A percentile compares a stretch with the other conserved stretches of the same genome.
These are phyloP conservation scores for Mikania micrantha DNA, from an alignment of 129 eudicot genomes.

Conservation along the genomic window DNA sequence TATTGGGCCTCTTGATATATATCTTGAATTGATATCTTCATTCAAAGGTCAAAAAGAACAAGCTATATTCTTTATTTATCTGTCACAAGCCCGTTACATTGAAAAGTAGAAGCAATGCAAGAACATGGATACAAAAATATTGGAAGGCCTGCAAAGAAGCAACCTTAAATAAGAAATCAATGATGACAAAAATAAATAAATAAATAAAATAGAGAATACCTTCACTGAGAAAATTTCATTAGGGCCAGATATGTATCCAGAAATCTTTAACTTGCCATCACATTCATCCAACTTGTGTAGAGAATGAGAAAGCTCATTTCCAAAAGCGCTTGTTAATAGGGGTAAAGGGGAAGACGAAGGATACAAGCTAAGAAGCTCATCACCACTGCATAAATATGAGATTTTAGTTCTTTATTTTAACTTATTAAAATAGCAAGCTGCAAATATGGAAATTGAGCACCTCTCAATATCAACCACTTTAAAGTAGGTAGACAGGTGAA, in stretches of 20 bases:
- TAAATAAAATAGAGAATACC: slow-evolving; percentile 36
- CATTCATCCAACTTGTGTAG: slow-evolving; percentile 43
- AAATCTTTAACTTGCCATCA: slow-evolving; percentile 55
- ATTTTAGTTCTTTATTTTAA: not conserved
- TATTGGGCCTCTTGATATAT: slow-evolving; percentile 66
- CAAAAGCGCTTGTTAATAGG: slow-evolving; percentile 54
- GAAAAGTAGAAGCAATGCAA: slow-evolving; percentile 2
- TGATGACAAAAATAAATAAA: slow-evolving; percentile 1
- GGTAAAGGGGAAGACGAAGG: slow-evolving; percentile 75
- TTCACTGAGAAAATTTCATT: slow-evolving; percentile 38
- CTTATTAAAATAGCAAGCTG: not conserved
- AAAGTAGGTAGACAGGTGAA: slow-evolving; percentile 60
- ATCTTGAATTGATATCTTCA: slow-evolving; percentile 84
- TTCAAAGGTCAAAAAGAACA: slow-evolving; percentile 35
- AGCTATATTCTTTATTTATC: slow-evolving; percentile 1
- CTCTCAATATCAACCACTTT: slow-evolving; percentile 64
- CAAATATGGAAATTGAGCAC: slow-evolving; percentile 26
- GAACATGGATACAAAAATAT: slow-evolving; percentile 77
- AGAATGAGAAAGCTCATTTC: slow-evolving; percentile 38
- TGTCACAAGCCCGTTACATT: slow-evolving; percentile 1
- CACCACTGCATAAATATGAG: slow-evolving; percentile 48
- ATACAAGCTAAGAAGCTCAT: slow-evolving; percentile 58
- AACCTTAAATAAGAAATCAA: slow-evolving; percentile 24
- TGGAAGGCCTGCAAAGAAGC: slow-evolving; percentile 76
- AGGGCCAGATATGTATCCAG: slow-evolving; percentile 76